These are phyloP conservation scores for Hanseniaspora hatyaiensis DNA, from an alignment of 805 yeast species.

Conservation along the genomic window DNA sequence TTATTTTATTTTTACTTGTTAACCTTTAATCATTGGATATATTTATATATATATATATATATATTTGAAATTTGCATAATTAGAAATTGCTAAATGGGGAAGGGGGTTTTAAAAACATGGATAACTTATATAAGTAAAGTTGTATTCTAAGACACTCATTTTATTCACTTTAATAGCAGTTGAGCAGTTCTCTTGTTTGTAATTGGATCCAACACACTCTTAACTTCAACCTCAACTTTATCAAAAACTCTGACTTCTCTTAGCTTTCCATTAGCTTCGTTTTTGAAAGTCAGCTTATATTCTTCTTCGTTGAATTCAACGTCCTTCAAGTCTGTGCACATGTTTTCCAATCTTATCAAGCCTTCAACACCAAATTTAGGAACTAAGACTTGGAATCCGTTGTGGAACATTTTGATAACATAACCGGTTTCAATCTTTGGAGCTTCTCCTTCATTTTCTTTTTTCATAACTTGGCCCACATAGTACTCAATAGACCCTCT, in stretches of 20 bases:
- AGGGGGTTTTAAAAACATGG: too few species aligned
- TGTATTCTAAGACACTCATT: neutral
- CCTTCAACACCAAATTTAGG: conserved; percentile 96
- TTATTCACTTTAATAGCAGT: conserved; percentile 40
- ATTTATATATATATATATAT: neutral
- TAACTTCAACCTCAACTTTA: conserved; percentile 70
- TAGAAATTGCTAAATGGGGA: too few species aligned
- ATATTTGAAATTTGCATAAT: too few species aligned
- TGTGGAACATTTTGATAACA: conserved; percentile 80
- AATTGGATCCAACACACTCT: conserved; percentile 67
- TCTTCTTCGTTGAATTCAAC: conserved; percentile 67
- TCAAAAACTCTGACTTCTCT: conserved; percentile 66
- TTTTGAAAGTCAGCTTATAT: conserved; percentile 50
- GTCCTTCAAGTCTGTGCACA: conserved; percentile 51
- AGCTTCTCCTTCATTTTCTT: conserved; percentile 33
- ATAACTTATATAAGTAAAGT: neutral
- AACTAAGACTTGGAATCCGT: conserved; percentile 88
- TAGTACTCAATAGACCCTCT: conserved; percentile 95
- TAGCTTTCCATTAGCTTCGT: conserved; percentile 33
- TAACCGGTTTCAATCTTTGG: conserved; percentile 78
- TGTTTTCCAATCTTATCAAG: conserved; percentile 65
- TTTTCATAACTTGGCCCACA: conserved; percentile 92
- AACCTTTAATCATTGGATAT: too few species aligned
- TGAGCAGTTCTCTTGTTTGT: conserved; percentile 91
- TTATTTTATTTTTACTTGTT: neutral